Conservation (phyloP, 2,329 filamentous ascomycete species). For the Myriosclerotinia curreyana region DNA sequence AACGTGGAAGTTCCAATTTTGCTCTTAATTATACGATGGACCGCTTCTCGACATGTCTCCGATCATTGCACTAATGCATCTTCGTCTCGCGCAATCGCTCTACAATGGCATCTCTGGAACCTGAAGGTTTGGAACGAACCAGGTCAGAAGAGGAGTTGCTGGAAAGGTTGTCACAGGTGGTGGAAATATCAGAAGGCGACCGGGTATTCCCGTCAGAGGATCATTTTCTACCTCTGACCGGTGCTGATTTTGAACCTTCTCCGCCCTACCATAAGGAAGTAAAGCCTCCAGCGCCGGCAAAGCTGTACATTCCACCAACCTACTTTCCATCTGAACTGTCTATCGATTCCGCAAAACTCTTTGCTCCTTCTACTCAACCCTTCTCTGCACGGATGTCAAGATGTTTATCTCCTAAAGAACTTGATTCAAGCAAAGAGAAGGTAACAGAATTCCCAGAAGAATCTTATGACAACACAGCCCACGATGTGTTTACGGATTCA, state of each 20-base stretch:
- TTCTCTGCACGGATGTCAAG: not conserved
- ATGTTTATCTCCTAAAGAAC: conserved; percentile 2
- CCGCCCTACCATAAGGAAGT: not conserved
- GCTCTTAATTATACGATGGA: not conserved
- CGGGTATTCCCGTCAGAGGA: not conserved
- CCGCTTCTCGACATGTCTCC: not conserved
- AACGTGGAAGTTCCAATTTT: not conserved
- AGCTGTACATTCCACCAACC: conserved; percentile 5
- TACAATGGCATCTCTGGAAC: conserved; percentile 13
- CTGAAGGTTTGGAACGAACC: not conserved
- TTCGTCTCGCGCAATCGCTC: not conserved
- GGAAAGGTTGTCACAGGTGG: conserved; percentile 12
- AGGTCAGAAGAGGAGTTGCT: conserved; percentile 7
- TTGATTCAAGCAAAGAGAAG: not conserved
- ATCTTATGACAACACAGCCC: not conserved
- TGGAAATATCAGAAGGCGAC: conserved; percentile 2
- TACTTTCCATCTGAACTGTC: not conserved
- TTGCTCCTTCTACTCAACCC: conserved; percentile 11
- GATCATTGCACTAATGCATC: not conserved
- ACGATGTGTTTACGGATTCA: conserved; percentile 3
- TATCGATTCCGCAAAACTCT: conserved; percentile 9
- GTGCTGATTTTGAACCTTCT: not conserved
- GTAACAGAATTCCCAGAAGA: not conserved
- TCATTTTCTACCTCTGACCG: not conserved
- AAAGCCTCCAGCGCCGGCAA: conserved; percentile 2